phyloP scores from a whole-genome alignment of 1,284 basidiomycete genomes.

The Rhodotorula mucilaginosa region DNA sequence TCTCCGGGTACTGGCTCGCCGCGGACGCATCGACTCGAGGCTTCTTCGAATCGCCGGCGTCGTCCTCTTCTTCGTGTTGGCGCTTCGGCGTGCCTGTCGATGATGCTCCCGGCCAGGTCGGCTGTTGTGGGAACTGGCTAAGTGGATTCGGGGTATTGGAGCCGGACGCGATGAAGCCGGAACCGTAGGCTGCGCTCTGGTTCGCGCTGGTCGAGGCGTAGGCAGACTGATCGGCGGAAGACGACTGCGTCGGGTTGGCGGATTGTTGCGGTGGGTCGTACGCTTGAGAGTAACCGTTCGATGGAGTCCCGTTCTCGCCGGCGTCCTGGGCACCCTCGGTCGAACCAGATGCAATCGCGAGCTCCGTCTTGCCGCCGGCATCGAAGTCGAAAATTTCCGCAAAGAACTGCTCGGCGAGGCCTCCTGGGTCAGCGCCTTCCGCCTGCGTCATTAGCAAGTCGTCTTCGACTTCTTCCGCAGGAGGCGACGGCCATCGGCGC shows the following conservation, averaged over 20 bases:
- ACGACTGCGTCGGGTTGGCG: too few relatives aligned
- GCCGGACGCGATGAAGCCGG: too few relatives aligned
- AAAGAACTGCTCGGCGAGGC: conserved; percentile 7
- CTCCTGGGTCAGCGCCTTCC: background rate
- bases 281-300: background rate
- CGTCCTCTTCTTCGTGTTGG: too few relatives aligned
- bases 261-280: background rate
- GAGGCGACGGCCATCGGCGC: too few relatives aligned
- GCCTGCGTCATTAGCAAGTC: background rate
- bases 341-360: background rate
- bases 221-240: too few relatives aligned
- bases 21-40: background rate
- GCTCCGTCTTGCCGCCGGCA: background rate
- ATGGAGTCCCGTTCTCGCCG: conserved; percentile 13
- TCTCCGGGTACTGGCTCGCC: background rate
- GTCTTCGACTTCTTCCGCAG: background rate
- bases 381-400: conserved; percentile 15
- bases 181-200: too few relatives aligned
- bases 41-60: too few relatives aligned
- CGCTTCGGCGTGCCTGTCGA: too few relatives aligned
- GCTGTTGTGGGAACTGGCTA: too few relatives aligned
- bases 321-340: conserved; percentile 12
- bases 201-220: too few relatives aligned
- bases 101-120: too few relatives aligned
- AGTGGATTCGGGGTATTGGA: too few relatives aligned